A percentile compares a stretch with the other conserved stretches of the same genome.
phyloP scores from a whole-genome alignment of 106 monocot species.

The Xerophyta viscosa region DNA sequence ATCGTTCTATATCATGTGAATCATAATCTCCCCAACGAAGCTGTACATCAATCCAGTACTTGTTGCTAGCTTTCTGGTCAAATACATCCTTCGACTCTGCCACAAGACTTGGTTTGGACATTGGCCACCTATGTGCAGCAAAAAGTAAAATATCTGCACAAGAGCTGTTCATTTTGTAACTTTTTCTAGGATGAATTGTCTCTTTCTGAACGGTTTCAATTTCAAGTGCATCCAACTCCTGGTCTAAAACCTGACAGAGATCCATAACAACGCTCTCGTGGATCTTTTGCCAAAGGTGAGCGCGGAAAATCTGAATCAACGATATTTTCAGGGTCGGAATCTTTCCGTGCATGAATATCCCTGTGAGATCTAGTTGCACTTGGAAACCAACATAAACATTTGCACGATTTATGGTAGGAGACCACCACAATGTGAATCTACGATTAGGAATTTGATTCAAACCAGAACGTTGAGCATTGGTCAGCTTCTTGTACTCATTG shows the following conservation, averaged over 20 bases:
- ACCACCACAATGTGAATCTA: constrained; percentile 98
- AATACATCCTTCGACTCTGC: constrained; percentile 97
- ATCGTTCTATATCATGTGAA: constrained; percentile 99
- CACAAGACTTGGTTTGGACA: constrained; percentile 97
- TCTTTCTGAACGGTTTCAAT: constrained; percentile 99
- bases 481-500: constrained; percentile 97
- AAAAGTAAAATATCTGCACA: constrained; percentile 96
- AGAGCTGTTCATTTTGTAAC: constrained; percentile 99
- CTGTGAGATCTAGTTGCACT: constrained; percentile 95
- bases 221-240: constrained; percentile 93
- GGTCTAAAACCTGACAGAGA: constrained; percentile 97
- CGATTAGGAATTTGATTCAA: constrained; percentile 97
- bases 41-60: constrained; percentile 98
- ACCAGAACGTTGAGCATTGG: constrained; percentile 94
- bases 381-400: constrained; percentile 99
- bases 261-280: constrained; percentile 99
- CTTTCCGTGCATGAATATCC: constrained; percentile 99
- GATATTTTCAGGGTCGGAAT: constrained; percentile 98
- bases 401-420: constrained; percentile 96
- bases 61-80: constrained; percentile 97
- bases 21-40: constrained; percentile 98
- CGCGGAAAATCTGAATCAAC: constrained; percentile 97
- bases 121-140: constrained; percentile 95
- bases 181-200: constrained; percentile 97
- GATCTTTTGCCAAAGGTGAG: constrained; percentile 97